These are phyloP conservation scores for Phytophthora hybrid DNA, from an alignment of 352 stramenopile genomes.

Conservation along the genomic window DNA sequence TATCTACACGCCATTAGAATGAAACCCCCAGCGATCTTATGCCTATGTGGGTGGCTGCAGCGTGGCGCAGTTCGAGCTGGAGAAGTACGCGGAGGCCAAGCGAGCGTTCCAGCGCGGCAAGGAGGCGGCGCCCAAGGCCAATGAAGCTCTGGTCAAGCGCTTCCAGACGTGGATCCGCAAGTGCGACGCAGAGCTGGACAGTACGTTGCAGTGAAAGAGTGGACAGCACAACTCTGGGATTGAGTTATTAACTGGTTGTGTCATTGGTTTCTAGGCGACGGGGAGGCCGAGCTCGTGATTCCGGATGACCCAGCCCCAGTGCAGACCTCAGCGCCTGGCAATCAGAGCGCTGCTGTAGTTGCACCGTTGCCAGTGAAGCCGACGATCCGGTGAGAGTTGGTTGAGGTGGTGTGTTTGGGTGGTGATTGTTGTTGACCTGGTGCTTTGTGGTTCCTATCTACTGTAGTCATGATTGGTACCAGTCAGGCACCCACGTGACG, in stretches of 20 bases:
- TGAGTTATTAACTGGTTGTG: neutral
- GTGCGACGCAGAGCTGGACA: constrained; percentile 84
- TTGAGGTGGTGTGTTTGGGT: neutral
- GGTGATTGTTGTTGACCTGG: constrained; percentile 11
- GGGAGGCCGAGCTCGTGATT: constrained; percentile 38
- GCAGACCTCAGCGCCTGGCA: constrained; percentile 12
- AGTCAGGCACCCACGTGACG: constrained; percentile 82
- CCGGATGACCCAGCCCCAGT: constrained; percentile 28
- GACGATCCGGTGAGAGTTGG: constrained; percentile 41
- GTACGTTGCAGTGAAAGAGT: constrained; percentile 36
- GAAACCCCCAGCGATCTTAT: neutral
- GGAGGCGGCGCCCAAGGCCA: constrained; percentile 26
- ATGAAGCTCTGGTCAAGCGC: constrained; percentile 53
- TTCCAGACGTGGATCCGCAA: constrained; percentile 91
- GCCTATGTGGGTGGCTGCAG: constrained; percentile 33
- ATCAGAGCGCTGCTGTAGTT: constrained; percentile 33
- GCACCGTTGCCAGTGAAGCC: constrained; percentile 24
- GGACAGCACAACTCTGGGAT: neutral
- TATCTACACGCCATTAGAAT: neutral
- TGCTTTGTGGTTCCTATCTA: neutral
- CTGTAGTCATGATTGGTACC: constrained; percentile 90
- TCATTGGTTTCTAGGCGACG: constrained; percentile 26
- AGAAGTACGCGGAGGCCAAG: constrained; percentile 74
- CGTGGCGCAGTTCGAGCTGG: constrained; percentile 84
- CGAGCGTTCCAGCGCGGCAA: constrained; percentile 68